Conservation (phyloP, 805 yeast genomes). For the Kurtzmaniella cleridarum region DNA sequence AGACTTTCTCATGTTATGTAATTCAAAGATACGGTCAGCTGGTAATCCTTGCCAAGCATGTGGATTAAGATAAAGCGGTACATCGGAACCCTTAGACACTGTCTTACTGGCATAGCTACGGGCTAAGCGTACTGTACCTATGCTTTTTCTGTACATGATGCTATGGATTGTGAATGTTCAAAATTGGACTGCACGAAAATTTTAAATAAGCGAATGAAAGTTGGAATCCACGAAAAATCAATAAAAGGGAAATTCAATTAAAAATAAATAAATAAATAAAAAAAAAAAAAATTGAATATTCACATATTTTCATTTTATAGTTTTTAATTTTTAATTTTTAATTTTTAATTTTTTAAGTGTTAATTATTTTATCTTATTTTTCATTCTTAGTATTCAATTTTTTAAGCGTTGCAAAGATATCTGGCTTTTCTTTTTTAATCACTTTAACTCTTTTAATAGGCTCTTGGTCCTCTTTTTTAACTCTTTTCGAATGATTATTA, state of each 20-base stretch:
- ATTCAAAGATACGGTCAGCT: slow-evolving; percentile 53
- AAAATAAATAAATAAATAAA: too few species aligned
- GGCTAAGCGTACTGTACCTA: too few species aligned
- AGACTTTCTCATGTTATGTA: slow-evolving; percentile 55
- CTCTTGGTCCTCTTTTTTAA: slow-evolving; percentile 6
- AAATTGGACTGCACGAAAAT: not conserved
- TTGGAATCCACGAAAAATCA: too few species aligned
- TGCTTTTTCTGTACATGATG: not conserved
- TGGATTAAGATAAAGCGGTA: slow-evolving; percentile 51
- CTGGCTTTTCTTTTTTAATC: slow-evolving; percentile 3
- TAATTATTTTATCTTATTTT: too few species aligned
- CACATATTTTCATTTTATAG: too few species aligned
- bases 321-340: too few species aligned
- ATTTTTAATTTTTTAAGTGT: too few species aligned
- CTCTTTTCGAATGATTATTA: slow-evolving; percentile 1
- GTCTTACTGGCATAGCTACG: slow-evolving; percentile 1
- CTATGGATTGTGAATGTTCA: not conserved
- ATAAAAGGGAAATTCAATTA: too few species aligned
- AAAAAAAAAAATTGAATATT: too few species aligned
- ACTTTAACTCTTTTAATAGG: slow-evolving; percentile 4
- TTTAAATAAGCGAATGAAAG: not conserved
- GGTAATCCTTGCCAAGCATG: slow-evolving; percentile 68
- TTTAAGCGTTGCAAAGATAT: slow-evolving; percentile 2
- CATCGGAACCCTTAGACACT: slow-evolving; percentile 1
- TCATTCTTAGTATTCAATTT: not conserved